Percentiles rank a stretch among this genome's conserved stretches.
These are phyloP conservation scores for Didymella arachidicola DNA, from an alignment of 2,329 filamentous ascomycete species.

Conservation along the genomic window DNA sequence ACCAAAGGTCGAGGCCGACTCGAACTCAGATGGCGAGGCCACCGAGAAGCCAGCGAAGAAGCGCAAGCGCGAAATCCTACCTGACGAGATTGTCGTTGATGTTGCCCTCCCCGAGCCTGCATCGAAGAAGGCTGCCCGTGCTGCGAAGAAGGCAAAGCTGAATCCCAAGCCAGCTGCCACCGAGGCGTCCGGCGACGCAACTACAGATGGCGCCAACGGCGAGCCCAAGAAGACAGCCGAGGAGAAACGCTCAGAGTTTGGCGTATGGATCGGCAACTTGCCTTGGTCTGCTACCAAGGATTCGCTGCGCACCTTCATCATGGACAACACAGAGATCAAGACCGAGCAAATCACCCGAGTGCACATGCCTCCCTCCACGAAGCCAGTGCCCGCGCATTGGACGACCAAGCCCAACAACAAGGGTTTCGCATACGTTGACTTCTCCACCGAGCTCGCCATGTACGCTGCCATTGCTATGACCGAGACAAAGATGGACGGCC, in stretches of 20 bases:
- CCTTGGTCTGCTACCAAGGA: slow-evolving; percentile 80
- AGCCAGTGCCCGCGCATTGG: slow-evolving; percentile 46
- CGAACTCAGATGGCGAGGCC: slow-evolving; percentile 25
- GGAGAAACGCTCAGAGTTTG: slow-evolving; percentile 74
- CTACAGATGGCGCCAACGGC: slow-evolving; percentile 26
- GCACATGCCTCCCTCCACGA: slow-evolving; percentile 71
- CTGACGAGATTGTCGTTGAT: slow-evolving; percentile 82
- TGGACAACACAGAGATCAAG: slow-evolving; percentile 66
- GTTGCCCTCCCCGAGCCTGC: slow-evolving; percentile 88
- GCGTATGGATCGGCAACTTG: slow-evolving; percentile 96
- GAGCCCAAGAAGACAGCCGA: slow-evolving; percentile 48
- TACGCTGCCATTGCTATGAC: slow-evolving; percentile 82
- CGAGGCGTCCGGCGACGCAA: slow-evolving; percentile 19
- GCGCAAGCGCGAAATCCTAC: slow-evolving; percentile 66
- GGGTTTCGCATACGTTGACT: slow-evolving; percentile 97
- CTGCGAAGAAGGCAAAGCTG: slow-evolving; percentile 82
- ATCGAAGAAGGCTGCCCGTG: slow-evolving; percentile 90
- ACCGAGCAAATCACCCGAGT: slow-evolving; percentile 81
- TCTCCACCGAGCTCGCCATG: slow-evolving; percentile 72
- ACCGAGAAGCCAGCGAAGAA: slow-evolving; percentile 49
- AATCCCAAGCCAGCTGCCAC: slow-evolving; percentile 34
- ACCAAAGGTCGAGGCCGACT: slow-evolving; percentile 26
- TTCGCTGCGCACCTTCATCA: slow-evolving; percentile 81
- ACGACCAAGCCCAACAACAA: slow-evolving; percentile 73
- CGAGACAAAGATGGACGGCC: slow-evolving; percentile 79